Evolutionary conservation across 441 rosid genomes (phyloP).

Genomic region (Pelargonium myrrhifolium): DNA sequence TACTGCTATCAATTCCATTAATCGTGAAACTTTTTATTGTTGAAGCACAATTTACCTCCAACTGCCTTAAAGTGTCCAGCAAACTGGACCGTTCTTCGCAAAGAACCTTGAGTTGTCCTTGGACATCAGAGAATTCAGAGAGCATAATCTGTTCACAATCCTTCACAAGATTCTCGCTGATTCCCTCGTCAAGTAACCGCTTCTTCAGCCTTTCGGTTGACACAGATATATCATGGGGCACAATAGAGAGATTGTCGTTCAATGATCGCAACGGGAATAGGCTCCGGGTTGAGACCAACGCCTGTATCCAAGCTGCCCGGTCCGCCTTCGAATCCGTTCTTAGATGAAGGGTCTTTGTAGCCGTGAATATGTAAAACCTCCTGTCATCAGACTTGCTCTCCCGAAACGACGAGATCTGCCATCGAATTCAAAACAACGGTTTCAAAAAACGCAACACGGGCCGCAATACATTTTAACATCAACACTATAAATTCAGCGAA

Average conservation of each 20-base stretch:
- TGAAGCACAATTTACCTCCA: slow-evolving; percentile 52
- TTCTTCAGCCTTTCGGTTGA: slow-evolving; percentile 66
- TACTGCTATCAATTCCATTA: slow-evolving; percentile 15
- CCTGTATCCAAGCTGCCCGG: slow-evolving; percentile 89
- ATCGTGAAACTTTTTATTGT: slow-evolving; percentile 6
- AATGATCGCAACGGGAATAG: slow-evolving; percentile 50
- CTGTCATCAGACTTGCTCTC: slow-evolving; percentile 93
- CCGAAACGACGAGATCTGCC: slow-evolving; percentile 88
- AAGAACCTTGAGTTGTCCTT: slow-evolving; percentile 54
- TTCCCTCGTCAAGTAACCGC: slow-evolving; percentile 59
- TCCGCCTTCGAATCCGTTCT: slow-evolving; percentile 77
- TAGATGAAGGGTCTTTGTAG: slow-evolving; percentile 87
- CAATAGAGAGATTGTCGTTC: slow-evolving; percentile 44
- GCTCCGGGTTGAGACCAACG: slow-evolving; percentile 59
- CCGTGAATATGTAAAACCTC: slow-evolving; percentile 83
- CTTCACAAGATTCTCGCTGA: slow-evolving; percentile 53
- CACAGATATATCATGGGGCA: slow-evolving; percentile 49
- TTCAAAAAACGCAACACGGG: background rate
- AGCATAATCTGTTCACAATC: slow-evolving; percentile 86
- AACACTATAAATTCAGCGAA: background rate
- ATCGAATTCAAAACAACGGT: background rate
- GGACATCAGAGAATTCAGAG: slow-evolving; percentile 68
- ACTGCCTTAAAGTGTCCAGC: slow-evolving; percentile 64
- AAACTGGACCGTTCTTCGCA: slow-evolving; percentile 67
- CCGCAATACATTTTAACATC: background rate